A percentile compares a stretch with the other conserved stretches of the same genome.
Evolutionary conservation across 78 protist species (phyloP).

Genomic region (Protostelium mycophagum): DNA sequence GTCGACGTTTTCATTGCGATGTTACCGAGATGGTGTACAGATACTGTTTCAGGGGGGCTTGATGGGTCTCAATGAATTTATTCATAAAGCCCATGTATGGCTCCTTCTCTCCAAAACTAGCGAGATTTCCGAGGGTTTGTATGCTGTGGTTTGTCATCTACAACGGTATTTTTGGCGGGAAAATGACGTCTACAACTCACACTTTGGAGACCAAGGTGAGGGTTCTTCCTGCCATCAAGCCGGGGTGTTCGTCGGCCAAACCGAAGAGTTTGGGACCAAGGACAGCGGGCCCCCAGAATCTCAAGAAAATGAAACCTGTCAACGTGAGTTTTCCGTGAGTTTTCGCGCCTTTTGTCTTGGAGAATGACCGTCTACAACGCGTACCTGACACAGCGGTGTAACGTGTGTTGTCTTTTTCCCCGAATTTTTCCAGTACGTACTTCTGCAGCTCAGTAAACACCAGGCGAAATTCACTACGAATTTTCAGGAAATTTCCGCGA

Average conservation of each 20-base stretch:
- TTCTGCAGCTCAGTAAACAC: conserved; percentile 39
- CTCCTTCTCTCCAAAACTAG: neutral
- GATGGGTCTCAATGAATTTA: neutral
- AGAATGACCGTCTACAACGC: neutral
- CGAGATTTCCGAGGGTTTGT: neutral
- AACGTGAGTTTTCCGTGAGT: no score
- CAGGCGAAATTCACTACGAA: conserved; percentile 20
- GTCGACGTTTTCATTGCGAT: neutral
- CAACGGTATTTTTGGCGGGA: no score
- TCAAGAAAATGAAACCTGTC: conserved; percentile 68
- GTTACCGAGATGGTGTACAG: neutral
- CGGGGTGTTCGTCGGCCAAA: conserved; percentile 63
- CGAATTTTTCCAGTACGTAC: conserved; percentile 23
- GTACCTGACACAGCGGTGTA: conserved; percentile 57
- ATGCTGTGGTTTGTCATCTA: neutral
- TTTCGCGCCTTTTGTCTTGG: no score
- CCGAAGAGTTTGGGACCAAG: conserved; percentile 76
- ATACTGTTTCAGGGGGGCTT: neutral
- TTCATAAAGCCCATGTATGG: neutral
- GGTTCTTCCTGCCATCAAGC: conserved; percentile 37
- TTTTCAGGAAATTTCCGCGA: neutral
- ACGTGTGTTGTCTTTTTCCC: conserved; percentile 29
- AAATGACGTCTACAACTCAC: no score
- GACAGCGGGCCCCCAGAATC: conserved; percentile 81
- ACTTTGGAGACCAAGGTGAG: conserved; percentile 74